Base-by-base conservation (phyloP, 441 rosid genomes). In the Viola pubescens region DNA sequence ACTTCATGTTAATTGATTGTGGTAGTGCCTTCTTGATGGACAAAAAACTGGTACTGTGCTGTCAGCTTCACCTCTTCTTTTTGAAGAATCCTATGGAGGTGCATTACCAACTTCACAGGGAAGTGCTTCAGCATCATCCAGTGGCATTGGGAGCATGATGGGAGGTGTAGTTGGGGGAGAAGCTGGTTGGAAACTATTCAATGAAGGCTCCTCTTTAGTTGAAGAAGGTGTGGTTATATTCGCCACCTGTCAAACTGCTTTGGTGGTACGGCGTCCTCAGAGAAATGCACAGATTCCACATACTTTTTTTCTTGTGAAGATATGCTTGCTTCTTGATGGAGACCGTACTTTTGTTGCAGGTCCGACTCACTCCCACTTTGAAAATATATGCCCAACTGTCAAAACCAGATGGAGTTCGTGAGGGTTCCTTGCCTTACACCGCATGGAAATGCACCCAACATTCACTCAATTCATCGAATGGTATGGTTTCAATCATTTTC, bases 191-290 rank as follows among this genome's bases (percentile, higher is more conserved):
- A 92, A 92, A 80, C 90, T 92, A 72, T 92, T 92, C 75, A 81
- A 87, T 65, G 98, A 92, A 72, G 94, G 92, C 52, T 79, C 88
- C 64, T 77, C 97, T 60, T 67, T 82, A 63, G 81, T 68, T 68
- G 97, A 88, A 78, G 99, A 94, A 85, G 99, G 99, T 68, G 97
- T 94, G 73, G 97, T 94, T 81, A 75, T 94, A 78, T 88, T 94
- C 75, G 90, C 72, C 89, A 88, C 96, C 80, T 77, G 85, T 82
- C 97, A 90, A 80, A 90, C 85, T 80, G 95, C 85, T 68, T 67
- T 90, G 79, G 99, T 94, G 99, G 99, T 94, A 94, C 75, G 88
- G 77, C 79, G 79, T 76, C 81, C 67, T 72, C 54, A 58, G 83
- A 83, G 77, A 78, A 77, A 68, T 73, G 65, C 61, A 49, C 69